Evolutionary conservation across 2,329 filamentous ascomycete genomes (phyloP), one percentile per base, ranked within the genome.

Genomic region (Dactylellina drechsleri): DNA sequence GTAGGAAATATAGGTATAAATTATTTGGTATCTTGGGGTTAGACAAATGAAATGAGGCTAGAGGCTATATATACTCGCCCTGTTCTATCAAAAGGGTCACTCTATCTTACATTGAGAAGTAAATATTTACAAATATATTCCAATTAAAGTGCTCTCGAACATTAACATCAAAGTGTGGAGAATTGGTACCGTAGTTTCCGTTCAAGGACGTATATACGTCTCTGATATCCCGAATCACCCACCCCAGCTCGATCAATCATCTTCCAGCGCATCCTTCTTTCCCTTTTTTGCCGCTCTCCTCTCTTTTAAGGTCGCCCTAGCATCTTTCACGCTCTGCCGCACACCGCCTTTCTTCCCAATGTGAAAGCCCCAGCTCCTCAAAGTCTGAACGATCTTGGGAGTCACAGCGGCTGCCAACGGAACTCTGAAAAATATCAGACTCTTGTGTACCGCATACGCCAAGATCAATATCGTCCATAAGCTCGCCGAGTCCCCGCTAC

Each of bases 371-470:
- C 94, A 97, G 12, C 88, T 86, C 77, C 94, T 86, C 28, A 99
- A 84, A 12, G 89, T 87, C 83, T 92, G 96, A 80, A 97, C 95
- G n/a, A 98, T 90, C 83, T 96, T 97, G 0, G 95, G 95, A 7
- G 92, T 93, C 40, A 98, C 86, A 1, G 93, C 94, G 12, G 92
- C 93, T 0, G 95, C 95, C 77, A 98, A 83, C 7, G 95, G 95
- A 8, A 99, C 92, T n/a, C 95, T 88, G 78, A 98, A 82, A 82
- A 99, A 97, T 80, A 99, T 97, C 53, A 77, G 36, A 79, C 91
- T 96, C 84, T 99, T 99, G 85, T 99, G 95, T 71, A 99, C 92
- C 28, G 94, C 94, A 81, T 99, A 99, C 12, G 95, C 95, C 57
- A 99, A 86, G 15, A 92, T 93, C 31, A 99, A 85, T 81, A 97